Evolutionary conservation across 331 rosid species (phyloP).

Genomic region (Pyrus hybrid): DNA sequence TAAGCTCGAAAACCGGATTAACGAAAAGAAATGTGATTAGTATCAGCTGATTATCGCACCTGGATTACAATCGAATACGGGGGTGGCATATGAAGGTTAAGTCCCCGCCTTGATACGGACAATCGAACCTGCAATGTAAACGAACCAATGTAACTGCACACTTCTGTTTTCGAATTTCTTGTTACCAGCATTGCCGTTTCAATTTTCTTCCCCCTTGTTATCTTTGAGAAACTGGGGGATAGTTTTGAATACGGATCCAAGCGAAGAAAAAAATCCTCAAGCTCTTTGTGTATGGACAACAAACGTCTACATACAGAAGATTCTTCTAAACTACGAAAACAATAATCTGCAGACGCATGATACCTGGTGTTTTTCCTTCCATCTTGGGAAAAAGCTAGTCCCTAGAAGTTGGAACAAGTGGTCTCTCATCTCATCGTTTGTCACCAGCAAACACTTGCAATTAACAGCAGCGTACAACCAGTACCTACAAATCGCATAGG

Average conservation of each 20-base stretch:
- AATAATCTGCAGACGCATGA: neutral
- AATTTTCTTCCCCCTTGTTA: neutral
- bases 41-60: slow-evolving; percentile 33
- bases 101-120: slow-evolving; percentile 30
- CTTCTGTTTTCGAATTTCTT: neutral
- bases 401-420: slow-evolving; percentile 88
- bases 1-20: neutral
- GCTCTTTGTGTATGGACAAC: neutral
- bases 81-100: slow-evolving; percentile 58
- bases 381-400: slow-evolving; percentile 78
- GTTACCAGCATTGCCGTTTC: neutral
- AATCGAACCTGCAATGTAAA: slow-evolving; percentile 52
- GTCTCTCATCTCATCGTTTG: slow-evolving; percentile 96
- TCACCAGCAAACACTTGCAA: slow-evolving; percentile 62
- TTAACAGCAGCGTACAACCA: slow-evolving; percentile 92
- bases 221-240: neutral
- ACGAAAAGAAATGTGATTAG: neutral
- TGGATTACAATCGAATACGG: slow-evolving; percentile 73
- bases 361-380: slow-evolving; percentile 98
- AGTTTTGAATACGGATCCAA: neutral
- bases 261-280: neutral
- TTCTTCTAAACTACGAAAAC: neutral
- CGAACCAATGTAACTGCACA: neutral
- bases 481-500: slow-evolving; percentile 45
- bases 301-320: neutral